These are phyloP conservation scores for Ascochyta clinopodiicola DNA, from an alignment of 2,329 filamentous ascomycete genomes.

Conservation along the genomic window DNA sequence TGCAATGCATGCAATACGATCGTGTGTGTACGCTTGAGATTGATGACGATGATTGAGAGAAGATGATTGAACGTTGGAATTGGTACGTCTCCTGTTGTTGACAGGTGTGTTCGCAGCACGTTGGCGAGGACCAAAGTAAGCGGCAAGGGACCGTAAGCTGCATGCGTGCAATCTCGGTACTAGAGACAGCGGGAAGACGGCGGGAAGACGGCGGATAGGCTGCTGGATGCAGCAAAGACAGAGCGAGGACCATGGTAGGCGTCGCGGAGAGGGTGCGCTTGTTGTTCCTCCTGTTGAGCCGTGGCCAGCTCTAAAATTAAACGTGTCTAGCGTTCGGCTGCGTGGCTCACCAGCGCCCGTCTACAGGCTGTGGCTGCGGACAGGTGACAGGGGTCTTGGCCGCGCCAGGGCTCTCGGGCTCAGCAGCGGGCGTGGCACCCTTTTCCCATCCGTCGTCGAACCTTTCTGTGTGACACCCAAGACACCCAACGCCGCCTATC, in stretches of 20 bases:
- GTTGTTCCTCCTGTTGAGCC: slow-evolving; percentile 6
- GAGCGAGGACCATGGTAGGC: background rate
- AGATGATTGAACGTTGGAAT: too few species aligned
- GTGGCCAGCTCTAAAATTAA: slow-evolving; percentile 9
- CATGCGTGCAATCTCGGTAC: slow-evolving; percentile 1
- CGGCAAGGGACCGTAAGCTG: slow-evolving; percentile 2
- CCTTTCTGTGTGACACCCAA: slow-evolving; percentile 14
- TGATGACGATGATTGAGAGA: background rate
- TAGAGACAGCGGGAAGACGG: background rate
- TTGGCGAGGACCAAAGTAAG: background rate
- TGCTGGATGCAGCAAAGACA: slow-evolving; percentile 8
- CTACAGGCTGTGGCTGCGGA: background rate
- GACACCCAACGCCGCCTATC: slow-evolving; percentile 12
- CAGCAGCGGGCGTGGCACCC: slow-evolving; percentile 10
- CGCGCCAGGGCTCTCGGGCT: slow-evolving; percentile 7
- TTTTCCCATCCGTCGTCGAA: slow-evolving; percentile 10
- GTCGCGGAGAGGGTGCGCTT: slow-evolving; percentile 4
- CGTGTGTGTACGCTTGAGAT: background rate
- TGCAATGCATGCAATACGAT: background rate
- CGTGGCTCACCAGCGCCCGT: slow-evolving; percentile 5
- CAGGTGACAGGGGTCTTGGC: background rate
- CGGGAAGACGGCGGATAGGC: background rate
- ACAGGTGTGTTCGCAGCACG: background rate
- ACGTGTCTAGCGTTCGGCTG: slow-evolving; percentile 8
- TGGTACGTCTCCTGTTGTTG: background rate